Percentiles rank a stretch among this genome's conserved stretches.
Conservation (phyloP, 2,329 filamentous ascomycete species). For the Paradendryphiella salina region DNA sequence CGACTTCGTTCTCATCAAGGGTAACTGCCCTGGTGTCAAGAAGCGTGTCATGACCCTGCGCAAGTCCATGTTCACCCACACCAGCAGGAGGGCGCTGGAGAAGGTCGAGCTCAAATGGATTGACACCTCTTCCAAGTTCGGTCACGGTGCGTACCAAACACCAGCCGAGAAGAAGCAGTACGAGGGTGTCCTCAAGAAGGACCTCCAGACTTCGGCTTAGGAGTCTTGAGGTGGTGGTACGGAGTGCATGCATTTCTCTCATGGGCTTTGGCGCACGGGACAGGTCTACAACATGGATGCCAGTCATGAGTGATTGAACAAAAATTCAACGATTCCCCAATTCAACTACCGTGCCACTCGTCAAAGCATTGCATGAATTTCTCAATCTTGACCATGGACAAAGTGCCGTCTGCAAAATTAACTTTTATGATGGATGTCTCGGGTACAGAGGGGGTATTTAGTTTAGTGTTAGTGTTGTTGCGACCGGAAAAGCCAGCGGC, state of each 20-base stretch:
- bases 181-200: conserved; percentile 99
- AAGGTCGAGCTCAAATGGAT: conserved; percentile 99
- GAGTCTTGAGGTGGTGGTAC: conserved; percentile 29
- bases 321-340: conserved; percentile 48
- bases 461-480: too few relatives aligned
- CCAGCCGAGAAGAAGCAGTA: conserved; percentile 96
- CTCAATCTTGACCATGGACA: too few relatives aligned
- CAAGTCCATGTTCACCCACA: conserved; percentile 98
- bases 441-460: too few relatives aligned
- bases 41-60: conserved; percentile 99
- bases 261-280: conserved; percentile 45
- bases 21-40: conserved; percentile 95
- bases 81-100: conserved; percentile 91
- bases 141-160: conserved; percentile 99
- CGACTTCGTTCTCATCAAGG: conserved; percentile 98
- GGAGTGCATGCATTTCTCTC: conserved; percentile 39
- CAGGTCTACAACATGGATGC: conserved; percentile 41
- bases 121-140: conserved; percentile 99
- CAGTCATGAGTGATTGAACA: conserved; percentile 38
- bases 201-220: conserved; percentile 65
- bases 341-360: conserved; percentile 20
- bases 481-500: too few relatives aligned
- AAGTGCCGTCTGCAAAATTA: too few relatives aligned
- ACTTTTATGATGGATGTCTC: too few relatives aligned
- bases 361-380: not conserved